Percentiles rank a stretch among this genome's conserved stretches.
Conservation (phyloP, 2,329 filamentous ascomycete species). For the Lecanicillium sp. region DNA sequence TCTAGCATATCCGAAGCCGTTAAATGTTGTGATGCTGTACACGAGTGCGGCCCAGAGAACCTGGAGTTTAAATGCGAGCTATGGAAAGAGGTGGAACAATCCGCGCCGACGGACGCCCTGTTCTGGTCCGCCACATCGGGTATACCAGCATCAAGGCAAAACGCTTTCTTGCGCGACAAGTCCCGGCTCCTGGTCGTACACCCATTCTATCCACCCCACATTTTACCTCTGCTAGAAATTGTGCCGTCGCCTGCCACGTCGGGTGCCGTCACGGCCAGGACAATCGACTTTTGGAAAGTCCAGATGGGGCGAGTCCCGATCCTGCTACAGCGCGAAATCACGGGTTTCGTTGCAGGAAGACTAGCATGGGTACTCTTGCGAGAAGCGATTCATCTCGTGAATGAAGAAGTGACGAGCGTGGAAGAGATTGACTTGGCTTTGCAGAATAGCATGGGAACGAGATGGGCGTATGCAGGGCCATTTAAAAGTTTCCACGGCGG, state of each 20-base stretch:
- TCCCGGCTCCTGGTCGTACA: conserved; percentile 47
- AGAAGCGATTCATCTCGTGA: conserved; percentile 2
- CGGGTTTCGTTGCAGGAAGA: not conserved
- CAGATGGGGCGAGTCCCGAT: conserved; percentile 1
- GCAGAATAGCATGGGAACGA: conserved; percentile 2
- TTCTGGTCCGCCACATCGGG: conserved; percentile 53
- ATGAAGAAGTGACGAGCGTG: not conserved
- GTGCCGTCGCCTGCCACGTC: conserved; percentile 29
- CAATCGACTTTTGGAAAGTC: conserved; percentile 1
- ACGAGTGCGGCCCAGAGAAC: conserved; percentile 53
- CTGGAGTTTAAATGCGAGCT: conserved; percentile 40
- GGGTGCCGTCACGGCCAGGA: not conserved
- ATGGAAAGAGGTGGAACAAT: conserved; percentile 41
- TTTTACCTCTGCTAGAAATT: conserved; percentile 53
- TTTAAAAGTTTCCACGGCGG: conserved; percentile 2
- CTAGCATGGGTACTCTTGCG: conserved; percentile 1
- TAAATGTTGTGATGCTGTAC: conserved; percentile 39
- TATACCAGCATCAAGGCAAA: conserved; percentile 45
- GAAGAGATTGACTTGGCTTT: not conserved
- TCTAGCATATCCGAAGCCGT: conserved; percentile 33
- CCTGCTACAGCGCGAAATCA: not conserved
- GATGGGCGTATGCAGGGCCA: conserved; percentile 3
- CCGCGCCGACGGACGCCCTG: conserved; percentile 34
- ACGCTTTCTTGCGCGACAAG: conserved; percentile 12
- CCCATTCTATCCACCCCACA: conserved; percentile 54